These are phyloP conservation scores for Salpingoeca rosetta DNA, from an alignment of 78 protist genomes.

Conservation along the genomic window DNA sequence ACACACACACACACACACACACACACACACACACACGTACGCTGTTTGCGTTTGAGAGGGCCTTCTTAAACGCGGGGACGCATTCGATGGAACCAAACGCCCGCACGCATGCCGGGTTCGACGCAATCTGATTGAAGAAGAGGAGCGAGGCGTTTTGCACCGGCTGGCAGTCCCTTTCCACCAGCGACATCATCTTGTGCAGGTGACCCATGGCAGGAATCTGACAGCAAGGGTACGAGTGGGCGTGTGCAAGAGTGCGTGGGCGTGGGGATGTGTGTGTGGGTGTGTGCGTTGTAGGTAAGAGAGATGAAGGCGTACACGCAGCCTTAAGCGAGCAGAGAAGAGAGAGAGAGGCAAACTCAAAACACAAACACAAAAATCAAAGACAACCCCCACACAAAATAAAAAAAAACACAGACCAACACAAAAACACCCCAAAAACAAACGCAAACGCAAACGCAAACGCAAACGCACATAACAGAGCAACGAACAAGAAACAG, in stretches of 20 bases:
- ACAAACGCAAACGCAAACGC: background rate
- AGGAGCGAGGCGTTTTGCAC: background rate
- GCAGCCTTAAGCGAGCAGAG: no score
- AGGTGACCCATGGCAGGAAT: constrained; percentile 41
- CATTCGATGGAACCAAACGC: no score
- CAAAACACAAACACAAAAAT: background rate
- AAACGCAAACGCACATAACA: constrained; percentile 2
- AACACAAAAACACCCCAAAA: constrained; percentile 1
- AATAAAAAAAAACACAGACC: no score
- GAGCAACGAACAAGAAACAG: no score
- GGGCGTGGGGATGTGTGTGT: no score
- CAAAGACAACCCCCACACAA: background rate
- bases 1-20: background rate
- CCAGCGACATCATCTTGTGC: constrained; percentile 26
- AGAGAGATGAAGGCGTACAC: constrained; percentile 15
- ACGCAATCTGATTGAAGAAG: background rate
- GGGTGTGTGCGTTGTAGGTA: no score
- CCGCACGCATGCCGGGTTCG: no score
- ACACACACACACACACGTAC: background rate
- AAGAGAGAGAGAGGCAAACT: no score
- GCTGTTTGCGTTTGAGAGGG: no score
- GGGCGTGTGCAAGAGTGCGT: no score
- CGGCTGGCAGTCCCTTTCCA: background rate
- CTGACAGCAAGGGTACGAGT: constrained; percentile 29
- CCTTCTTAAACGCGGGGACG: no score